Evolutionary conservation across 257 asterid species (phyloP).

Genomic region (Craterostigma plantagineum): DNA sequence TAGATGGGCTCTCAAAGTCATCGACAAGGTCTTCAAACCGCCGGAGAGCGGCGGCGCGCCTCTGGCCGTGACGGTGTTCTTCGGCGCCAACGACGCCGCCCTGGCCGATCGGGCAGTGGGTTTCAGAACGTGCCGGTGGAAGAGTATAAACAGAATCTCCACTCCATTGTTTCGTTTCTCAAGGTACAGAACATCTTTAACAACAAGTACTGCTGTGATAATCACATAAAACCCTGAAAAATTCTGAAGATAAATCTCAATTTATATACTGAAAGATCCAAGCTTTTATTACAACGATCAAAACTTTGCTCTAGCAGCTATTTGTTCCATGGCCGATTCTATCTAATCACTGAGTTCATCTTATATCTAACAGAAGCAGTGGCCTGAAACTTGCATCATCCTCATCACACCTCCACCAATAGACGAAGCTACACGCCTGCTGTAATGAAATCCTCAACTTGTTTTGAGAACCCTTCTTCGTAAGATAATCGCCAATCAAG

Average conservation of each 20-base stretch:
- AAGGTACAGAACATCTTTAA: constrained; percentile 25
- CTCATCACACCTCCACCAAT: constrained; percentile 79
- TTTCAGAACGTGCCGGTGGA: constrained; percentile 74
- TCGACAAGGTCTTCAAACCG: constrained; percentile 35
- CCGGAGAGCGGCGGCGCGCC: constrained; percentile 18
- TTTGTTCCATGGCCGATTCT: too few species aligned
- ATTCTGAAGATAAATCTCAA: too few species aligned
- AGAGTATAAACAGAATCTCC: constrained; percentile 52
- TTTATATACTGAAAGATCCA: too few species aligned
- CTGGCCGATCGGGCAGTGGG: constrained; percentile 35
- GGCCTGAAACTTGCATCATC: constrained; percentile 47
- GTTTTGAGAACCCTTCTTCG: too few species aligned
- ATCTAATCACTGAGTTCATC: background rate
- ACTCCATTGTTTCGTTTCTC: constrained; percentile 42
- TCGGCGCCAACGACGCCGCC: constrained; percentile 84
- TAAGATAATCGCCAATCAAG: background rate
- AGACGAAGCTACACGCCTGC: constrained; percentile 53
- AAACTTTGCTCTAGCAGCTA: too few species aligned
- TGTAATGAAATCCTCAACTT: constrained; percentile 18
- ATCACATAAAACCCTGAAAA: too few species aligned
- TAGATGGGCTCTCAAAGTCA: constrained; percentile 54
- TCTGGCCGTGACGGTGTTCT: constrained; percentile 63
- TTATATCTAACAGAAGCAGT: constrained; percentile 40
- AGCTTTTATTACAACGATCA: too few species aligned
- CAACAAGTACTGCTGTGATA: background rate